Conservation (phyloP, 371 early-diverging fungal genomes). For the Encephalitozoon intestinalis region DNA sequence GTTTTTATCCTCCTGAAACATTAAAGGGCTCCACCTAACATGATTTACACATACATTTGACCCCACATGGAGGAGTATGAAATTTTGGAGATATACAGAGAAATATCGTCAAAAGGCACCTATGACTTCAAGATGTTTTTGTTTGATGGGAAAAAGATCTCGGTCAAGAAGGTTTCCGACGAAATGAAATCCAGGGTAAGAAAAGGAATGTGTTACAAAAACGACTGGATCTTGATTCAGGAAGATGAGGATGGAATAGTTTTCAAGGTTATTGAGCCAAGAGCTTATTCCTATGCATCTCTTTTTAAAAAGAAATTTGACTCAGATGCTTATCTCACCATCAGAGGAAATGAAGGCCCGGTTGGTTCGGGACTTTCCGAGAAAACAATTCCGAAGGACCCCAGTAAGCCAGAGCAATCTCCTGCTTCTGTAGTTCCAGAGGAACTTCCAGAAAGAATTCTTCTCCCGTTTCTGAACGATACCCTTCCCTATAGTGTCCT, state of each 20-base stretch:
- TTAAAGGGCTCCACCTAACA: background rate
- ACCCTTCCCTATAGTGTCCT: conserved; percentile 10
- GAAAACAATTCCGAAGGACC: background rate
- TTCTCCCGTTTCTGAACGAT: conserved; percentile 32
- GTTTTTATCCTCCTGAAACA: conserved; percentile 37
- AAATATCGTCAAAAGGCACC: conserved; percentile 62
- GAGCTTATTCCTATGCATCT: conserved; percentile 63
- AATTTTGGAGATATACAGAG: conserved; percentile 67
- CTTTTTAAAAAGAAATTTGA: conserved; percentile 68
- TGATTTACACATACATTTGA: conserved; percentile 6
- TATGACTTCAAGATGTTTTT: conserved; percentile 69
- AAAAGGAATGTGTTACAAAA: conserved; percentile 22
- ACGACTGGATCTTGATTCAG: conserved; percentile 3
- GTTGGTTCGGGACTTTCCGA: background rate
- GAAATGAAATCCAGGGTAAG: background rate
- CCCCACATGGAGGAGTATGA: conserved; percentile 20
- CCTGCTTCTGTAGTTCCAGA: background rate
- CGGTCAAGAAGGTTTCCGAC: background rate
- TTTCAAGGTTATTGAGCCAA: background rate
- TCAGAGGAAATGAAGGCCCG: background rate
- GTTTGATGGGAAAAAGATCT: conserved; percentile 72
- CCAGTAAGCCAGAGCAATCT: background rate
- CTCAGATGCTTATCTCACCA: conserved; percentile 51
- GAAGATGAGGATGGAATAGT: conserved; percentile 11
- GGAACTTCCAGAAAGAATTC: background rate